Percentiles rank a stretch among this genome's conserved stretches.
Evolutionary conservation across 2,329 filamentous ascomycete genomes (phyloP).

Genomic region (Xylariaceae sp.): DNA sequence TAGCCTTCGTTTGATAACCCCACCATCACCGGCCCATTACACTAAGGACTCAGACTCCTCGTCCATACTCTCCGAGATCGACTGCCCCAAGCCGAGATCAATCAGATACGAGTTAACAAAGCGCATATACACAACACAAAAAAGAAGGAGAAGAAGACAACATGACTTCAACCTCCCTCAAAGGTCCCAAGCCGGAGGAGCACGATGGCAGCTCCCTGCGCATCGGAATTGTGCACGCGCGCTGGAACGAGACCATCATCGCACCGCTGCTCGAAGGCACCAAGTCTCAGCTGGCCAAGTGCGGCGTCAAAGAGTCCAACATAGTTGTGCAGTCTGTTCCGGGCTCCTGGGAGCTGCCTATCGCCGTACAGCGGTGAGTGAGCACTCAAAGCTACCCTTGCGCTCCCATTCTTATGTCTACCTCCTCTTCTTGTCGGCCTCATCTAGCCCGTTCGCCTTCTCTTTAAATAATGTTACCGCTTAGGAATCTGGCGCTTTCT

Average conservation of each 20-base stretch:
- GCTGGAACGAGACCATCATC: constrained; percentile 93
- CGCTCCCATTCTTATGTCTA: too few species aligned
- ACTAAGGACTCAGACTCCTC: constrained; percentile 4
- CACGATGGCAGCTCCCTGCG: constrained; percentile 76
- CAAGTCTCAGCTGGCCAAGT: constrained; percentile 75
- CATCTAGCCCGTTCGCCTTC: too few species aligned
- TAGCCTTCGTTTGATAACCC: constrained; percentile 12
- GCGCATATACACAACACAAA: too few species aligned
- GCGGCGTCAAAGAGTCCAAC: constrained; percentile 85
- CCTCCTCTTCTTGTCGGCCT: too few species aligned
- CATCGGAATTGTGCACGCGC: constrained; percentile 92
- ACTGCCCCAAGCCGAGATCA: too few species aligned
- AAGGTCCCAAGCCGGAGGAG: constrained; percentile 62
- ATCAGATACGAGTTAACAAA: too few species aligned
- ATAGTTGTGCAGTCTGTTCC: constrained; percentile 90
- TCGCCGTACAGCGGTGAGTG: constrained; percentile 80
- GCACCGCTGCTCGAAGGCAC: constrained; percentile 81
- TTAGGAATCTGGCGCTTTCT: too few species aligned
- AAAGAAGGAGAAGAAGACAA: constrained; percentile 4
- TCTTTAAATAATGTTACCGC: too few species aligned
- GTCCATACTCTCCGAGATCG: too few species aligned
- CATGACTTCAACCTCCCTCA: constrained; percentile 53
- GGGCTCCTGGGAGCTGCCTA: constrained; percentile 92
- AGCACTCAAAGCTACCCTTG: constrained; percentile 7
- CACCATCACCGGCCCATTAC: constrained; percentile 8